Evolutionary conservation across 768 basidiomycete species (phyloP).

Genomic region (Russula earlei): DNA sequence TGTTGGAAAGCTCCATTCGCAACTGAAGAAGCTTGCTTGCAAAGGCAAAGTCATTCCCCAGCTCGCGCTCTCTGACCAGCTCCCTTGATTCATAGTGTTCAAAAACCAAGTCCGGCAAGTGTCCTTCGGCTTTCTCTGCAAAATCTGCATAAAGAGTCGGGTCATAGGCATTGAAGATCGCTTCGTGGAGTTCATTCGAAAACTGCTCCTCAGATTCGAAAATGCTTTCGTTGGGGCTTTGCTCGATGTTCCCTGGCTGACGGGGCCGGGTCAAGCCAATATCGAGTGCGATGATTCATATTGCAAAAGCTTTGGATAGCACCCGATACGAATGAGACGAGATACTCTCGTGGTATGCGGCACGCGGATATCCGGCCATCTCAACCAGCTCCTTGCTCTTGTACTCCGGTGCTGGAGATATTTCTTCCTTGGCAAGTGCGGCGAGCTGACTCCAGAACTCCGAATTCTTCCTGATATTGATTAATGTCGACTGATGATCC

Average conservation of each 20-base stretch:
- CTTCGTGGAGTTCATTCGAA: conserved; percentile 57
- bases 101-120: conserved; percentile 53
- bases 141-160: conserved; percentile 62
- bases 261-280: conserved; percentile 47
- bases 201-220: conserved; percentile 58
- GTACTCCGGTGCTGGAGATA: conserved; percentile 69
- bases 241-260: conserved; percentile 24
- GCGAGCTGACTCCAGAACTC: conserved; percentile 66
- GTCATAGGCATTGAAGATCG: conserved; percentile 60
- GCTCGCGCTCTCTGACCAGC: conserved; percentile 59
- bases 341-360: conserved; percentile 51
- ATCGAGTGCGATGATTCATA: conserved; percentile 67
- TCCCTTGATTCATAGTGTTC: conserved; percentile 55
- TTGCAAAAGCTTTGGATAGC: conserved; percentile 62
- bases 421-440: conserved; percentile 52
- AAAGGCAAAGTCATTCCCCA: conserved; percentile 75
- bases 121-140: conserved; percentile 35
- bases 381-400: conserved; percentile 39
- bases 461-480: conserved; percentile 43
- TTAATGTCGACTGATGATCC: conserved; percentile 57
- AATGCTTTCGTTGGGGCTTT: conserved; percentile 42
- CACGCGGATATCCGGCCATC: conserved; percentile 41
- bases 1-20: conserved; percentile 46
- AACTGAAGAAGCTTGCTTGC: conserved; percentile 47
- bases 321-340: conserved; percentile 58